These are phyloP conservation scores for Exidia glandulosa DNA, from an alignment of 768 basidiomycete genomes.

Conservation along the genomic window DNA sequence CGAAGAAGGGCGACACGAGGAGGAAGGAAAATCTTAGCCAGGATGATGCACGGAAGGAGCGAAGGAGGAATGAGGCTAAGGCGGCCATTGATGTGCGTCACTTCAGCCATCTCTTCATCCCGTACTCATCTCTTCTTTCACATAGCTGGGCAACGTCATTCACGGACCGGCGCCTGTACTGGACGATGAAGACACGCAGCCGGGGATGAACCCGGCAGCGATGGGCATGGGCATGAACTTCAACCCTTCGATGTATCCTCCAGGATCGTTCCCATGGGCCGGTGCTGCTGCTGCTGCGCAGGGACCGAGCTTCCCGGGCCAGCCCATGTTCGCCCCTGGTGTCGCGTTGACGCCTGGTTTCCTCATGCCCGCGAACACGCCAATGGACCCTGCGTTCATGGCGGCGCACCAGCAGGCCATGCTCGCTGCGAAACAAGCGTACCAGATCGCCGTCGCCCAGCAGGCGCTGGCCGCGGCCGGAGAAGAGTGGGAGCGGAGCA, in stretches of 20 bases:
- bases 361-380: constrained; percentile 5
- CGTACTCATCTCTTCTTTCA: constrained; percentile 2
- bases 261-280: constrained; percentile 29
- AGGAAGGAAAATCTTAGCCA: constrained; percentile 15
- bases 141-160: constrained; percentile 76
- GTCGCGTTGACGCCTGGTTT: constrained; percentile 1
- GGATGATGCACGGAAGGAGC: constrained; percentile 53
- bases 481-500: constrained; percentile 83
- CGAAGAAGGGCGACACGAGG: constrained; percentile 5
- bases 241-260: constrained; percentile 13
- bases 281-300: constrained; percentile 17
- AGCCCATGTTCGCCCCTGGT: constrained; percentile 18
- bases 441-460: constrained; percentile 83
- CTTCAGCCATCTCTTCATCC: background rate
- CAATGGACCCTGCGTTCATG: constrained; percentile 43
- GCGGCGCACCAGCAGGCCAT: constrained; percentile 83
- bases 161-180: constrained; percentile 62
- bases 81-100: constrained; percentile 74
- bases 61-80: constrained; percentile 72
- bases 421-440: constrained; percentile 77
- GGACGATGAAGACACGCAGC: constrained; percentile 23
- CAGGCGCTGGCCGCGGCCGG: constrained; percentile 83
- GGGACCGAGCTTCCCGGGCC: constrained; percentile 20
- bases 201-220: constrained; percentile 8
- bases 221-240: constrained; percentile 21